Conservation (phyloP, 2,329 filamentous ascomycete genomes). For the Aspergillus sp. region DNA sequence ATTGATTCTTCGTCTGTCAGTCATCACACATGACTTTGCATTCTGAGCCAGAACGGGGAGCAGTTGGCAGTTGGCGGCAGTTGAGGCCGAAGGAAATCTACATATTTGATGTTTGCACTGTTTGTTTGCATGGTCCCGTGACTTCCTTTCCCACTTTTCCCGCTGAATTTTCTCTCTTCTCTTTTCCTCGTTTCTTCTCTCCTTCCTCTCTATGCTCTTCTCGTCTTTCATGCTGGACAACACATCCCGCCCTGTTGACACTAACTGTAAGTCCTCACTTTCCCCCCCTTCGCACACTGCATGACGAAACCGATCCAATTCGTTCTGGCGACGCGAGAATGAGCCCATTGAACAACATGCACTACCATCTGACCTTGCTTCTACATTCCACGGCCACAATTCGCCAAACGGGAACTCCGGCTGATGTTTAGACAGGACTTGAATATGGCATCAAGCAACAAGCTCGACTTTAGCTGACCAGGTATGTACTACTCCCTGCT, state of each 20-base stretch:
- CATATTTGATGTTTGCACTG: conserved; percentile 30
- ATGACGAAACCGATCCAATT: conserved; percentile 46
- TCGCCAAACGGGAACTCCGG: no score
- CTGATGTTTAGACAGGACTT: no score
- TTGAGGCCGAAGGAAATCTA: conserved; percentile 24
- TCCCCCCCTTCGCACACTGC: conserved; percentile 5
- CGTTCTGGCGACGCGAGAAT: conserved; percentile 45
- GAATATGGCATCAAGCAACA: no score
- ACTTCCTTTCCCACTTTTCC: neutral
- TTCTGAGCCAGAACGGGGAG: conserved; percentile 5
- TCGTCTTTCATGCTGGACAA: conserved; percentile 14
- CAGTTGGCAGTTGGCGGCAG: neutral
- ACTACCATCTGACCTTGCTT: conserved; percentile 46
- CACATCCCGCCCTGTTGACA: neutral
- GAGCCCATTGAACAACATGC: conserved; percentile 53
- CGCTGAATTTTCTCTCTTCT: conserved; percentile 7
- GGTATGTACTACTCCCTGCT: neutral
- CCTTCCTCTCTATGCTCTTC: conserved; percentile 12
- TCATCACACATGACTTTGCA: conserved; percentile 43
- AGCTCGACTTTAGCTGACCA: neutral
- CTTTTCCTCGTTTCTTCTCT: conserved; percentile 3
- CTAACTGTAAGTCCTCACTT: conserved; percentile 19
- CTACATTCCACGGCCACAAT: conserved; percentile 1
- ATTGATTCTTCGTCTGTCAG: conserved; percentile 83
- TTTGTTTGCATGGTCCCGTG: conserved; percentile 19